A percentile compares a stretch with the other conserved stretches of the same genome.
Evolutionary conservation across 2,329 filamentous ascomycete genomes (phyloP).

Genomic region (Aureobasidium zeae): DNA sequence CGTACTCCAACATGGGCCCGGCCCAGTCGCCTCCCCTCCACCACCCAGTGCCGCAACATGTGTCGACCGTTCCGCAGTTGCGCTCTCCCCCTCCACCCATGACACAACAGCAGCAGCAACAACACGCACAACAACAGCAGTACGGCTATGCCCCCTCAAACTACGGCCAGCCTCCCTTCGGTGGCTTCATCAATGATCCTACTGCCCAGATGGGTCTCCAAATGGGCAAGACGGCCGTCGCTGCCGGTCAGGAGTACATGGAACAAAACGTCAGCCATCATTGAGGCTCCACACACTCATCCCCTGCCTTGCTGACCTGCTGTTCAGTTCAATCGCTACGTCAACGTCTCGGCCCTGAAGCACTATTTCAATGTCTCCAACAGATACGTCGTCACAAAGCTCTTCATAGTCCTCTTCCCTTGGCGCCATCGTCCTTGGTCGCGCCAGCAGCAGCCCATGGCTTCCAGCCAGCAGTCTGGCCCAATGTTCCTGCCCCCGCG

Average conservation of each 20-base stretch:
- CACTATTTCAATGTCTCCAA: slow-evolving; percentile 99
- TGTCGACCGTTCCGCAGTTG: slow-evolving; percentile 93
- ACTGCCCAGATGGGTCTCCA: slow-evolving; percentile 92
- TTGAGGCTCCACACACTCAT: background rate
- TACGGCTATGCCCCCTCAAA: slow-evolving; percentile 19
- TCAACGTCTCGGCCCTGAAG: slow-evolving; percentile 87
- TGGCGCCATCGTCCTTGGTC: slow-evolving; percentile 98
- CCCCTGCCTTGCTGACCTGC: background rate
- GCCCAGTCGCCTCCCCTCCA: slow-evolving; percentile 83
- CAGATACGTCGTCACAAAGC: slow-evolving; percentile 87
- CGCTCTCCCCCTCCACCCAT: slow-evolving; percentile 81
- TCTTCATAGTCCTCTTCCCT: slow-evolving; percentile 87
- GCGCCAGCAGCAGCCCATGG: slow-evolving; percentile 62
- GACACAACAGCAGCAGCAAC: slow-evolving; percentile 58
- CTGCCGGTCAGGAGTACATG: slow-evolving; percentile 85
- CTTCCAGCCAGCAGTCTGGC: slow-evolving; percentile 41
- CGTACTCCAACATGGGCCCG: slow-evolving; percentile 62
- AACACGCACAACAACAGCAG: slow-evolving; percentile 52
- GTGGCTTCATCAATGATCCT: slow-evolving; percentile 91
- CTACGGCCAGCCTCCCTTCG: slow-evolving; percentile 55
- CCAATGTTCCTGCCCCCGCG: slow-evolving; percentile 80
- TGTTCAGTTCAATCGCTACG: slow-evolving; percentile 62
- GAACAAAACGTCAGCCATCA: slow-evolving; percentile 72
- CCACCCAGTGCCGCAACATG: slow-evolving; percentile 95
- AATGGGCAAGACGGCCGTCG: slow-evolving; percentile 84